A percentile compares a stretch with the other conserved stretches of the same genome.
phyloP scores from a whole-genome alignment of 768 basidiomycete species.

The Mycena rosella region DNA sequence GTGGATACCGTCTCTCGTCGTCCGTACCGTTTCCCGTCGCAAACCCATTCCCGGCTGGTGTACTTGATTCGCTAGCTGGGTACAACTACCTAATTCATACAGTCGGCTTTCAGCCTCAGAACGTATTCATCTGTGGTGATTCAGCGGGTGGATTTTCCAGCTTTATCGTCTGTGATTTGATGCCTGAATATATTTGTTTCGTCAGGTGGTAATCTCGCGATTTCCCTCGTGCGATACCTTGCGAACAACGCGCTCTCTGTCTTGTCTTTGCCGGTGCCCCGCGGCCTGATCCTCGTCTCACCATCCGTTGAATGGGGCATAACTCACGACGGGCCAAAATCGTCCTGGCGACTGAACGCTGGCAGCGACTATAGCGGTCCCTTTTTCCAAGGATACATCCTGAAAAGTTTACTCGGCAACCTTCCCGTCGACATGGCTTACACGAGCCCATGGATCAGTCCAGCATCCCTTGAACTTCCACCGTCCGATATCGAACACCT shows the following conservation, averaged over 20 bases:
- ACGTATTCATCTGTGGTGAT: slow-evolving; percentile 6
- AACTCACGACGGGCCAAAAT: slow-evolving; percentile 38
- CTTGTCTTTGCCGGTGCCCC: slow-evolving; percentile 34
- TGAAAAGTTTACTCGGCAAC: slow-evolving; percentile 42
- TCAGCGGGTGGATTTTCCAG: background rate
- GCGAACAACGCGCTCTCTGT: background rate
- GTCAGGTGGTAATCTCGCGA: slow-evolving; percentile 2
- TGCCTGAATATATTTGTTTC: background rate
- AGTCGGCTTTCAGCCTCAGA: slow-evolving; percentile 11
- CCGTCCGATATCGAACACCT: slow-evolving; percentile 39
- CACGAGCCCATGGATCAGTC: slow-evolving; percentile 51
- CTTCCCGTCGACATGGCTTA: slow-evolving; percentile 43
- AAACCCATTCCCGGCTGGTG: slow-evolving; percentile 2
- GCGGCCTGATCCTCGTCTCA: slow-evolving; percentile 48
- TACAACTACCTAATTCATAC: slow-evolving; percentile 7
- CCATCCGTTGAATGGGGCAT: slow-evolving; percentile 48
- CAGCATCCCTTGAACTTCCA: slow-evolving; percentile 43
- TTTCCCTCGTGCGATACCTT: slow-evolving; percentile 5
- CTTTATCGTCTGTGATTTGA: too few relatives aligned
- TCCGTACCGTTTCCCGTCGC: background rate
- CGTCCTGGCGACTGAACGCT: slow-evolving; percentile 31
- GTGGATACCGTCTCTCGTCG: slow-evolving; percentile 1
- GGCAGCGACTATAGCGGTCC: slow-evolving; percentile 41
- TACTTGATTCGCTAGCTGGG: slow-evolving; percentile 1
- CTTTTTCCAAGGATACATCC: slow-evolving; percentile 36